These are phyloP conservation scores for Rhododendron griersonianum DNA, from an alignment of 148 eudicot species.

Conservation along the genomic window DNA sequence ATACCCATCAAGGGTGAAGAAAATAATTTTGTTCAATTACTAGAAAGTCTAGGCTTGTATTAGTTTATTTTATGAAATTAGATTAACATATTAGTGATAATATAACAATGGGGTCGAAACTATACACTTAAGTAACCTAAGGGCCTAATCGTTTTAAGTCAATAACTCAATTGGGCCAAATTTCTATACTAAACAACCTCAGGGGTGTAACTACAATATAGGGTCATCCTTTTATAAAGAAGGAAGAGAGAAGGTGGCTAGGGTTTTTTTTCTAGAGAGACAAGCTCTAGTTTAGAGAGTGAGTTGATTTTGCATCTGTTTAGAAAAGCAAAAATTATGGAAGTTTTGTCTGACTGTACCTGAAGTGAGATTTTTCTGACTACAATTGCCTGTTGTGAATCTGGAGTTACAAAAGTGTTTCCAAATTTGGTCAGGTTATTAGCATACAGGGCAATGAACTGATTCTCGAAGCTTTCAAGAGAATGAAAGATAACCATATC, in stretches of 20 bases:
- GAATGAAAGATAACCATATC: constrained; percentile 79
- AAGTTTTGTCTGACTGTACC: not conserved
- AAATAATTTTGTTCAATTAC: no score
- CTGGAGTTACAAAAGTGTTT: not conserved
- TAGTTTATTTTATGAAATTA: no score
- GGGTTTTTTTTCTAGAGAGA: not conserved
- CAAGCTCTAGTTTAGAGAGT: not conserved
- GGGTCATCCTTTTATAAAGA: no score
- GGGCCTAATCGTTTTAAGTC: no score
- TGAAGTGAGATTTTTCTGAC: not conserved
- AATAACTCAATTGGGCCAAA: no score
- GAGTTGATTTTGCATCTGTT: not conserved
- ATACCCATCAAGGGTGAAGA: not conserved
- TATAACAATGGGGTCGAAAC: no score
- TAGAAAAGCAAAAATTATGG: not conserved
- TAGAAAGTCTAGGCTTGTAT: no score
- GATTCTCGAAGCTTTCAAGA: constrained; percentile 82
- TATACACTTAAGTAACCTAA: no score
- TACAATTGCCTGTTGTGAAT: not conserved
- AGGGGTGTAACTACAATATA: no score
- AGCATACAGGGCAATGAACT: constrained; percentile 56
- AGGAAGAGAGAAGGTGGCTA: not conserved
- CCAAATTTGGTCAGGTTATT: constrained; percentile 49
- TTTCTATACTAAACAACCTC: no score
- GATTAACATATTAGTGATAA: no score